A percentile compares a stretch with the other conserved stretches of the same genome.
Conservation (phyloP, 768 basidiomycete genomes). For the Termitomyces heimii region DNA sequence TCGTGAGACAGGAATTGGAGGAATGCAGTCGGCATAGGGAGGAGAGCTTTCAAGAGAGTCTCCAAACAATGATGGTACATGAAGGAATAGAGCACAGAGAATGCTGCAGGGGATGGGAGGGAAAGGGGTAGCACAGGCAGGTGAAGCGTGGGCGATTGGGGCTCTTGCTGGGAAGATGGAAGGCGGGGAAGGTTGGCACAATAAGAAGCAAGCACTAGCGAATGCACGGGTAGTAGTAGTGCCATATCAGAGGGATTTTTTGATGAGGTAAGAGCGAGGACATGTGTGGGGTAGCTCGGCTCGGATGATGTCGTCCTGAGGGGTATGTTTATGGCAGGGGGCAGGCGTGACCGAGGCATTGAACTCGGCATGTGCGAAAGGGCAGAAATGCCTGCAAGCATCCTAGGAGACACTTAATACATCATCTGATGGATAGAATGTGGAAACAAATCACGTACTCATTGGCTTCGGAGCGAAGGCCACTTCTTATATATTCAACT, state of each 20-base stretch:
- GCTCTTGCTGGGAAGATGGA: conserved; percentile 29
- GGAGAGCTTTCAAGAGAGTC: conserved; percentile 52
- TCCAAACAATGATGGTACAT: conserved; percentile 67
- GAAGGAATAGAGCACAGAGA: conserved; percentile 57
- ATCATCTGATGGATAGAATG: conserved; percentile 14
- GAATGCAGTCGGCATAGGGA: conserved; percentile 50
- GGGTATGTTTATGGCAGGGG: conserved; percentile 49
- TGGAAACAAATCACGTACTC: conserved; percentile 28
- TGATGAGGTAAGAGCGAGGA: conserved; percentile 51
- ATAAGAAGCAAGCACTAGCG: conserved; percentile 53
- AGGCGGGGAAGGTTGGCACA: conserved; percentile 53
- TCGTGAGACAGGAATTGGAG: conserved; percentile 37
- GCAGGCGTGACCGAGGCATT: conserved; percentile 60
- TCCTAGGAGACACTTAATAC: conserved; percentile 26
- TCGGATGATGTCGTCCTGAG: conserved; percentile 23
- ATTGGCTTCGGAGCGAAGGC: conserved; percentile 41
- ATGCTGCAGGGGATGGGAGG: conserved; percentile 71
- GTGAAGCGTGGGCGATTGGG: conserved; percentile 24
- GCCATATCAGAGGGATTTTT: conserved; percentile 36
- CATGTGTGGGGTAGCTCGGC: conserved; percentile 44
- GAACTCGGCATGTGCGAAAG: conserved; percentile 58
- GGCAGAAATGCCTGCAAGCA: conserved; percentile 47
- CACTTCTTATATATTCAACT: conserved; percentile 61
- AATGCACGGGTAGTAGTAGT: conserved; percentile 56
- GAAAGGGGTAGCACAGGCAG: conserved; percentile 67